These are phyloP conservation scores for Nevesoporus exiguus DNA, from an alignment of 768 basidiomycete species.

Conservation along the genomic window DNA sequence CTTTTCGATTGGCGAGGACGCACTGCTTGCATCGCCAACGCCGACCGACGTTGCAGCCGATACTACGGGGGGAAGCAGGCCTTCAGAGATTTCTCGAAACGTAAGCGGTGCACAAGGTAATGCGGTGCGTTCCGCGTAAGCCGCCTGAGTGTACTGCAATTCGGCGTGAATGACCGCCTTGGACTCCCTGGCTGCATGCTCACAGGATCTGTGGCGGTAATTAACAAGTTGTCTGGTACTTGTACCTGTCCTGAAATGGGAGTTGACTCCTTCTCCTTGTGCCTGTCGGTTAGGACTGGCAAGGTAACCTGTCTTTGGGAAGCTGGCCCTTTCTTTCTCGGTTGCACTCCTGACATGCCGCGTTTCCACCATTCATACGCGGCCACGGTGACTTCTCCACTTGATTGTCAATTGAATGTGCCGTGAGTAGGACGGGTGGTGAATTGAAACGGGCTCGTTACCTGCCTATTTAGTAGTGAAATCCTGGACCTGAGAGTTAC, in stretches of 20 bases:
- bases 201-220: constrained; percentile 28
- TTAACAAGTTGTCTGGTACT: constrained; percentile 18
- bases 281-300: neutral
- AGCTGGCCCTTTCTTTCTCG: constrained; percentile 7
- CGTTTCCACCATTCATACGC: constrained; percentile 59
- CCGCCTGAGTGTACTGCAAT: constrained; percentile 54
- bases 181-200: neutral
- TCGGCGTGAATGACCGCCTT: constrained; percentile 11
- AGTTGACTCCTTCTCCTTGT: neutral
- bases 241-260: neutral
- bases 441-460: constrained; percentile 4
- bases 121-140: constrained; percentile 53
- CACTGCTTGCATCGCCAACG: neutral
- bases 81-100: constrained; percentile 61
- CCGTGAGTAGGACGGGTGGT: constrained; percentile 23
- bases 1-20: constrained; percentile 4
- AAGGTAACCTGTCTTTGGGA: neutral
- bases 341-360: constrained; percentile 26
- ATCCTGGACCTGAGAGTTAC: neutral
- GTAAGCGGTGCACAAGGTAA: constrained; percentile 54
- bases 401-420: constrained; percentile 22
- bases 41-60: constrained; percentile 14
- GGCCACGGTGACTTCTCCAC: constrained; percentile 62
- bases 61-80: constrained; percentile 40
- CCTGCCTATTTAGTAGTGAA: constrained; percentile 20